These are phyloP conservation scores for Aquilaria malaccensis DNA, from an alignment of 345 rosid genomes.

Conservation along the genomic window DNA sequence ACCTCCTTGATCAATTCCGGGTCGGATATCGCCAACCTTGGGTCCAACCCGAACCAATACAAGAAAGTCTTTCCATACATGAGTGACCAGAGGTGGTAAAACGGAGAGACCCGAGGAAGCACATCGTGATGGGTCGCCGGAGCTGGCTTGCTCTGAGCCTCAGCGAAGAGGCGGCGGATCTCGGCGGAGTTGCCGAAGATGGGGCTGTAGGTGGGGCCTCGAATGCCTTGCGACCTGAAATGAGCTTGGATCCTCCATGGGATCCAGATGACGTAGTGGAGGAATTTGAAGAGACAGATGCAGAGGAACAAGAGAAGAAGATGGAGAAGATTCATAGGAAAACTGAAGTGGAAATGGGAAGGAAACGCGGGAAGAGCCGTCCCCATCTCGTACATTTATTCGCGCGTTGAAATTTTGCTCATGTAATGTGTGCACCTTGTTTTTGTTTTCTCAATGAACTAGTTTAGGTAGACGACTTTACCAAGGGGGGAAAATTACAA, in stretches of 20 bases:
- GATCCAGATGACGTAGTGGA: constrained; percentile 34
- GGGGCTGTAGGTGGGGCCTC: constrained; percentile 53
- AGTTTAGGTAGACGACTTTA: too few species aligned
- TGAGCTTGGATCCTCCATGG: constrained; percentile 52
- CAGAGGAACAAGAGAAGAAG: constrained; percentile 14
- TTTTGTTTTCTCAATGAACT: too few species aligned
- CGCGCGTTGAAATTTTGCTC: too few species aligned
- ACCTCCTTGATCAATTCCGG: constrained; percentile 56
- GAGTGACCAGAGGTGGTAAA: constrained; percentile 50
- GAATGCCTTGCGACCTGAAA: constrained; percentile 41
- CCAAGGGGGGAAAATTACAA: too few species aligned
- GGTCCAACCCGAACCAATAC: constrained; percentile 71
- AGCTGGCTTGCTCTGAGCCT: constrained; percentile 40
- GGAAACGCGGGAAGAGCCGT: too few species aligned
- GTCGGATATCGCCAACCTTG: constrained; percentile 59
- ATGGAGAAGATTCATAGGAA: constrained; percentile 16
- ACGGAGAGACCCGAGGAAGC: constrained; percentile 45
- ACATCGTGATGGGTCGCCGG: constrained; percentile 30
- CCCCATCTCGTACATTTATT: too few species aligned
- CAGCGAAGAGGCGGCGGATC: constrained; percentile 28
- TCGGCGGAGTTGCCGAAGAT: constrained; percentile 59
- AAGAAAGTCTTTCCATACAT: constrained; percentile 53
- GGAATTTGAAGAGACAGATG: constrained; percentile 25
- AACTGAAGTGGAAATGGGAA: too few species aligned
- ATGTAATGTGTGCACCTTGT: too few species aligned